These are phyloP conservation scores for Russula vinacea DNA, from an alignment of 768 basidiomycete species.

Conservation along the genomic window DNA sequence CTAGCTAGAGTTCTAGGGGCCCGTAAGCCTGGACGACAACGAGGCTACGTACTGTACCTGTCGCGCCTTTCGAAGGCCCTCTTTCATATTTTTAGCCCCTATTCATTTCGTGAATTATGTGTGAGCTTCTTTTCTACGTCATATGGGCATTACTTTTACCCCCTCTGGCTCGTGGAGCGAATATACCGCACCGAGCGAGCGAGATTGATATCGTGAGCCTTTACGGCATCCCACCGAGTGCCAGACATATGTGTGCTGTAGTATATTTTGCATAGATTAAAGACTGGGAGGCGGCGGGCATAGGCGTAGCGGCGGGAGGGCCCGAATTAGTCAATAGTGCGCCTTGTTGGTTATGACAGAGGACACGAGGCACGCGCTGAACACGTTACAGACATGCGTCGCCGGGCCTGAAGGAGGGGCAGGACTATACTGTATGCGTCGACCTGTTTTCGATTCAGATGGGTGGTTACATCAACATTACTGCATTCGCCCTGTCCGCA, in stretches of 20 bases:
- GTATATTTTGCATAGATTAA: neutral
- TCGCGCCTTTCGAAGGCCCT: neutral
- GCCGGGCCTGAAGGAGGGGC: neutral
- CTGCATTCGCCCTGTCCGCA: neutral
- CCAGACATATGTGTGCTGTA: neutral
- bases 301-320: conserved; percentile 1
- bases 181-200: neutral
- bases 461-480: conserved; percentile 20
- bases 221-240: conserved; percentile 3
- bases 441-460: conserved; percentile 3
- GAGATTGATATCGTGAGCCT: neutral
- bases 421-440: neutral
- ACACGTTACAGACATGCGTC: conserved; percentile 25
- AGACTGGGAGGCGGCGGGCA: neutral
- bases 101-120: neutral
- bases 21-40: conserved; percentile 10
- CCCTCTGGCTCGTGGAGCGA: neutral
- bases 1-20: conserved; percentile 9
- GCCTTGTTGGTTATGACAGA: neutral
- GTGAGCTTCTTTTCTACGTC: conserved; percentile 22
- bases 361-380: conserved; percentile 24
- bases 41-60: conserved; percentile 17
- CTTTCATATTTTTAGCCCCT: conserved; percentile 1
- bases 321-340: conserved; percentile 12
- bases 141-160: neutral